These are phyloP conservation scores for Debaryomyces prosopidis DNA, from an alignment of 805 yeast genomes.

Conservation along the genomic window DNA sequence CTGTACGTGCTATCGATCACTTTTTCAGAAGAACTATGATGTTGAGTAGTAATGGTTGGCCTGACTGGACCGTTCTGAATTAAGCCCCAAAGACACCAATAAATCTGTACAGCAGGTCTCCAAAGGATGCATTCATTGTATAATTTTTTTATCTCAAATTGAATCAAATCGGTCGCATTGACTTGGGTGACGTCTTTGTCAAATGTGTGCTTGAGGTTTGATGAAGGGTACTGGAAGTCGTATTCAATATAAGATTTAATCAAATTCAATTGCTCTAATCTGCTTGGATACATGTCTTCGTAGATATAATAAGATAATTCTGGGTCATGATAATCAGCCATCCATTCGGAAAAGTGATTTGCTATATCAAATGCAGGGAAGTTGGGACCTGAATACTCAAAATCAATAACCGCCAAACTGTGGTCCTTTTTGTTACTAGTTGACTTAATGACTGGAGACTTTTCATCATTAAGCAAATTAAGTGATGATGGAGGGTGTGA, in stretches of 20 bases:
- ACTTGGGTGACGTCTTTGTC: constrained; percentile 11
- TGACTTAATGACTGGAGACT: constrained; percentile 15
- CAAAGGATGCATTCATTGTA: constrained; percentile 70
- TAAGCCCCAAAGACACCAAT: constrained; percentile 93
- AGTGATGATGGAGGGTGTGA: constrained; percentile 6
- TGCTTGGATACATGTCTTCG: constrained; percentile 60
- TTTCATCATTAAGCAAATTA: constrained; percentile 4
- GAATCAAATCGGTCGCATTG: constrained; percentile 28
- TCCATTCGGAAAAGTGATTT: constrained; percentile 96
- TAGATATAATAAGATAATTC: constrained; percentile 52
- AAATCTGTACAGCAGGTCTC: constrained; percentile 77
- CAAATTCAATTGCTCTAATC: constrained; percentile 67
- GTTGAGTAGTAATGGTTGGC: constrained; percentile 9
- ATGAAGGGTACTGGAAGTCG: constrained; percentile 39
- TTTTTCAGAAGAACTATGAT: constrained; percentile 19
- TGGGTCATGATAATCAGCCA: constrained; percentile 83
- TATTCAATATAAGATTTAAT: constrained; percentile 77
- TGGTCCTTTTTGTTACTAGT: constrained; percentile 35
- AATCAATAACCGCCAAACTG: constrained; percentile 89
- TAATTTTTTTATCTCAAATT: constrained; percentile 48
- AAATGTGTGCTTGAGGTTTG: constrained; percentile 25
- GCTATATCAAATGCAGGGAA: constrained; percentile 87
- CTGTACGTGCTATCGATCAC: constrained; percentile 43
- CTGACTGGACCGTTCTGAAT: constrained; percentile 63
- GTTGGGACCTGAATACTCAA: constrained; percentile 93